Evolutionary conservation across 1,284 basidiomycete species (phyloP), one percentile per base, ranked within the genome.

Genomic region (Heterobasidion occidentale): DNA sequence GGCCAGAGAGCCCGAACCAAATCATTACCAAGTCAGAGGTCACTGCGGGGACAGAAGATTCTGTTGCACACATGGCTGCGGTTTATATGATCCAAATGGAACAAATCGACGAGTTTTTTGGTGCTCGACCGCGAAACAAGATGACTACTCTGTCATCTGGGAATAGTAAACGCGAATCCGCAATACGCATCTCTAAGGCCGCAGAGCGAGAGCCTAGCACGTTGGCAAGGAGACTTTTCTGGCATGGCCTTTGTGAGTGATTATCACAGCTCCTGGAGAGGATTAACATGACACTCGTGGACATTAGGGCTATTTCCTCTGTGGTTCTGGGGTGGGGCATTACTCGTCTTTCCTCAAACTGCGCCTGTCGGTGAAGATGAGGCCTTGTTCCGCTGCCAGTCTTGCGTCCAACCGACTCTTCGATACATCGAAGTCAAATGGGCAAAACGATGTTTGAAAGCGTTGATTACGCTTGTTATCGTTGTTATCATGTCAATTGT

Each of bases 151-250:
- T 51, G 50, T 36, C 35, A 14, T 15, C 14, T 15, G 8, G 14
- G 50, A 15, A 34, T 36, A 15, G 15, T 36, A 34, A 15, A 14
- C 15, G n/a, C 34, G 50, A 17, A 27, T 19, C 47, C 27, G 14
- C 17, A 19, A 49, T 6, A 14, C 14, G 47, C 14, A 20, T 33
- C 7, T 17, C 33, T 20, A 27, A 27, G 27, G 27, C 27, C 27
- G 27, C 27, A 27, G 27, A 27, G 27, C 27, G 27, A 27, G 53
- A 48, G 35, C 53, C 27, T 9, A 47, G 47, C 20, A 54, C 45
- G 33, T 34, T 46, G 45, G 53, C 53, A 17, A 54, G 46, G 53
- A 47, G 7, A 6, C 46, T 55, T 7, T 55, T 55, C 15, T 50
- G 47, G 20, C 35, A 27, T 33, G 54, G 54, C 14, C 50, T 55